Conservation (phyloP, 176 grass and related monocot species). For the Carex cristatella region DNA sequence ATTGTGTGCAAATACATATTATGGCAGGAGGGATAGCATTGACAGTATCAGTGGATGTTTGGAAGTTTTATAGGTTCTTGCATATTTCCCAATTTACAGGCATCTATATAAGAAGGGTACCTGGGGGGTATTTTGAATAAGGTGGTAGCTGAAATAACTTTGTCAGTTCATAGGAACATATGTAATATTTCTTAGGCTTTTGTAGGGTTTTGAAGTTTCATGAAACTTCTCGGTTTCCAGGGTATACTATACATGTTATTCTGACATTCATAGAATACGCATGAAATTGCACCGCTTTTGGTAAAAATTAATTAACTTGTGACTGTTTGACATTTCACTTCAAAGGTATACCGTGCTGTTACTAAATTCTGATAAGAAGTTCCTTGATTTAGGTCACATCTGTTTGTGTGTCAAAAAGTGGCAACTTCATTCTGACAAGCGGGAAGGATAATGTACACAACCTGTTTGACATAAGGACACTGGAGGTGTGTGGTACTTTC, state of each 20-base stretch:
- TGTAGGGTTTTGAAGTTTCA: not conserved
- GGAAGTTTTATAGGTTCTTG: not conserved
- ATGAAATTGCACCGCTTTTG: not conserved
- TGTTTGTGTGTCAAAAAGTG: conserved; percentile 60
- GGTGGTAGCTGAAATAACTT: not conserved
- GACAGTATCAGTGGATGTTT: not conserved
- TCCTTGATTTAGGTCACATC: conserved; percentile 48
- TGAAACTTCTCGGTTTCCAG: not conserved
- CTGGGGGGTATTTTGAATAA: not conserved
- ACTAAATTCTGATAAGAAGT: not conserved
- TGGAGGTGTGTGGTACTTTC: conserved; percentile 83
- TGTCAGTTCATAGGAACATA: not conserved
- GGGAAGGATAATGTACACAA: conserved; percentile 83
- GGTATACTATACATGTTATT: not conserved
- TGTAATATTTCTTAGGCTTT: not conserved
- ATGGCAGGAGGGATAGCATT: not conserved
- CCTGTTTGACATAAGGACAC: conserved; percentile 78
- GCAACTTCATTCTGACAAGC: conserved; percentile 79
- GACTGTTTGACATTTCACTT: not conserved
- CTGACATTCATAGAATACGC: not conserved
- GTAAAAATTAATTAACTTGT: not conserved
- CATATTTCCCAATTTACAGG: not conserved
- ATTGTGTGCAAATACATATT: not conserved
- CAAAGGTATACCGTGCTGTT: not conserved
- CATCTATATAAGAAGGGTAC: not conserved